Base-by-base conservation (phyloP, 257 asterid species). In the Mentha longifolia region DNA sequence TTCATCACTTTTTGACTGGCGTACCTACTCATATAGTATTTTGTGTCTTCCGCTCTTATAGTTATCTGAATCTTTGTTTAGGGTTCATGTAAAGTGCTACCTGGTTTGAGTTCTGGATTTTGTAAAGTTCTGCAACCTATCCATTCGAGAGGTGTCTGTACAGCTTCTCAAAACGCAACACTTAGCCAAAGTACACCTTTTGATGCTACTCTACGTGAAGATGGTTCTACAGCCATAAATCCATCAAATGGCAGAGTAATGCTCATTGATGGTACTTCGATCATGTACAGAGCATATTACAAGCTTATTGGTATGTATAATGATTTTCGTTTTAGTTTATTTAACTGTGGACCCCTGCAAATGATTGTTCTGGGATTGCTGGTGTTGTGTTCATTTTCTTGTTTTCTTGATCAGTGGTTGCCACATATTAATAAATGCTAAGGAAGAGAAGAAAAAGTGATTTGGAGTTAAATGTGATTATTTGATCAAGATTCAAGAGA, bases 241-340 rank as follows among this genome's bases (percentile, higher is more conserved):
- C 74, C 89, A 30, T 77, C 92, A 30, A 82, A 74, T 71, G 96
- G 93, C 71, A 89, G 96, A 83, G 89, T 94, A 59, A 91, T 94
- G 99, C 97, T 94, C 74, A 79, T 94, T 25, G 99, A 94, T 41
- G 99, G 99, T 65, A 88, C 97, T 25, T 82, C 99, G 4, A 72
- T 94, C 77, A 91, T 94, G 54, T 91, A 94, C 70, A 78, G 99
- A 75, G 97, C 99, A 20, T 94, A 94, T 68, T 94, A 86, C 89
- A 85, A 86, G 80, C 96, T 94, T 80, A 83, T 94, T 78, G 99
- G 99, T 94, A 78, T 60, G 89, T 65, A 31, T 6, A 61, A 16
- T 35, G 51, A 28, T 31, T 16, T 16, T 39, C 33, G 6, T 35
- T 66, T 39, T 59, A 20, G 30, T 55, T 60, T 49, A 49, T 58